These are phyloP conservation scores for Lactarius sanguifluus DNA, from an alignment of 768 basidiomycete species.

Conservation along the genomic window DNA sequence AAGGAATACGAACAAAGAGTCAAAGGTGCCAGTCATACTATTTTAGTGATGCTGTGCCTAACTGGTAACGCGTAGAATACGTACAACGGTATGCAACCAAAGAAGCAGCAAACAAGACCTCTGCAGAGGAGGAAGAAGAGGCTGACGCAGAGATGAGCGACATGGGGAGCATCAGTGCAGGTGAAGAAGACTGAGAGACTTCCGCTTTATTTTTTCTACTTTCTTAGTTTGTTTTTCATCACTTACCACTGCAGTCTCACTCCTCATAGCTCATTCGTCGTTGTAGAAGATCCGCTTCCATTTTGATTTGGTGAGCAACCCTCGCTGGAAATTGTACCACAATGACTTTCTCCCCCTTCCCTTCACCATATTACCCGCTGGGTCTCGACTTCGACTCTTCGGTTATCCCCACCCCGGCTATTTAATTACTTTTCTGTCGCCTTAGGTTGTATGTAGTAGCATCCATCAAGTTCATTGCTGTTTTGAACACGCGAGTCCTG, in stretches of 20 bases:
- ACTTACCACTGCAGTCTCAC: constrained; percentile 9
- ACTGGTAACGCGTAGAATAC: constrained; percentile 59
- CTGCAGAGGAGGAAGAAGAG: constrained; percentile 65
- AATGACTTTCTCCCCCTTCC: neutral
- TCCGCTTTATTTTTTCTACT: neutral
- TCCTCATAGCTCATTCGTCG: neutral
- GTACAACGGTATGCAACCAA: constrained; percentile 94
- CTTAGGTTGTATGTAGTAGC: constrained; percentile 18
- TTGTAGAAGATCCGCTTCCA: constrained; percentile 17
- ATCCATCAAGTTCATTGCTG: constrained; percentile 16
- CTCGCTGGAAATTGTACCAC: constrained; percentile 6
- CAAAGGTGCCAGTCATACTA: constrained; percentile 56
- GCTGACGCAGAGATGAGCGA: constrained; percentile 86
- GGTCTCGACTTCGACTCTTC: constrained; percentile 5
- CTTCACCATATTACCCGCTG: constrained; percentile 6
- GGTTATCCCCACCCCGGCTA: constrained; percentile 23
- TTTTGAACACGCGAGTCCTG: neutral
- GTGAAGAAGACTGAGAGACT: constrained; percentile 41
- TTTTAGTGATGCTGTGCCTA: neutral
- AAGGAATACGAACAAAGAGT: constrained; percentile 95
- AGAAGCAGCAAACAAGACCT: constrained; percentile 79
- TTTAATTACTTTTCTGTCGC: constrained; percentile 2
- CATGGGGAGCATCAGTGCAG: constrained; percentile 77
- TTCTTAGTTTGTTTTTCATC: constrained; percentile 1
- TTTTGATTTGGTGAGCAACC: constrained; percentile 7